A percentile compares a stretch with the other conserved stretches of the same genome.
Evolutionary conservation across 805 yeast genomes (phyloP).

Genomic region (Helenozyma rhizophorensis): DNA sequence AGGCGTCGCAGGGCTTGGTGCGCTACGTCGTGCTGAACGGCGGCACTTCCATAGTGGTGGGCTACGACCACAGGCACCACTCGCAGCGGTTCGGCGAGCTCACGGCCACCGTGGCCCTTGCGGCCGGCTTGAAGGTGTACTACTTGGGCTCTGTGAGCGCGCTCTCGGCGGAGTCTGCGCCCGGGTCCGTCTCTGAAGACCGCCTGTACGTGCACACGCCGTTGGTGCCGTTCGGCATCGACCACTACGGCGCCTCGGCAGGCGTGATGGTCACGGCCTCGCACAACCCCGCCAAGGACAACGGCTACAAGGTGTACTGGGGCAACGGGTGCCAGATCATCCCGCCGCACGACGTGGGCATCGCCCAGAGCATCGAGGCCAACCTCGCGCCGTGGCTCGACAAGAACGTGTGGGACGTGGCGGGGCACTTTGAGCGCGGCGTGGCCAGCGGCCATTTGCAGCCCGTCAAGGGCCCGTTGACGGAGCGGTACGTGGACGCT

Average conservation of each 20-base stretch:
- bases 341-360: constrained; percentile 80
- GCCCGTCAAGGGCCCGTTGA: constrained; percentile 39
- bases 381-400: constrained; percentile 58
- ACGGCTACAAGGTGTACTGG: constrained; percentile 94
- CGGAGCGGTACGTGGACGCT: constrained; percentile 35
- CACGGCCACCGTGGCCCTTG: constrained; percentile 69
- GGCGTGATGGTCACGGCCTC: constrained; percentile 95
- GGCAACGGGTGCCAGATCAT: constrained; percentile 92
- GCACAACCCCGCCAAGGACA: constrained; percentile 80
- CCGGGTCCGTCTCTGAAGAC: constrained; percentile 2
- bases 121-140: constrained; percentile 66
- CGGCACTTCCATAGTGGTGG: constrained; percentile 57
- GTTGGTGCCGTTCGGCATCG: constrained; percentile 83
- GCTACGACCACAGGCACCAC: constrained; percentile 87
- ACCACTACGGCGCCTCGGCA: constrained; percentile 54
- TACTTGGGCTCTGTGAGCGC: constrained; percentile 44
- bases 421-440: constrained; percentile 29
- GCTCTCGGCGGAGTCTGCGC: constrained; percentile 24
- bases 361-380: constrained; percentile 57
- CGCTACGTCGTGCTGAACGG: constrained; percentile 34
- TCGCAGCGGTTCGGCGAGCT: constrained; percentile 77
- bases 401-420: constrained; percentile 43
- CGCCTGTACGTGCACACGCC: constrained; percentile 68
- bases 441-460: constrained; percentile 24
- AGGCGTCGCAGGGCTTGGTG: constrained; percentile 83